Conservation (phyloP, 257 asterid genomes). For the Voacanga thouarsii region DNA sequence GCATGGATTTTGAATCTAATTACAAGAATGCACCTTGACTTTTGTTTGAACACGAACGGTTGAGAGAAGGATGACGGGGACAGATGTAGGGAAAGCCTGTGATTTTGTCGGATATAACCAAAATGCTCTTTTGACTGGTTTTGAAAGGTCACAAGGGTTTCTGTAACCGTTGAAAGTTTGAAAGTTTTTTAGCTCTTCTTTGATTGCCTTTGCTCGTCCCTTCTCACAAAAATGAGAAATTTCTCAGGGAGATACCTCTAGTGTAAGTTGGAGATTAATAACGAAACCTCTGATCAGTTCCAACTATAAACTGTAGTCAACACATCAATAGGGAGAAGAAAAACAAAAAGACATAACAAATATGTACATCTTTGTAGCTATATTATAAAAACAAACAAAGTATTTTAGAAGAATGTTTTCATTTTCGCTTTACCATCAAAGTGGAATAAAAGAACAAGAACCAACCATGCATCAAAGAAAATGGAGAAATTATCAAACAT, state of each 20-base stretch:
- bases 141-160: constrained; percentile 44
- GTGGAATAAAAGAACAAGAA: no score
- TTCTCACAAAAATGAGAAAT: constrained; percentile 21
- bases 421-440: no score
- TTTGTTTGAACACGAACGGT: constrained; percentile 45
- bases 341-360: no score
- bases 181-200: constrained; percentile 34
- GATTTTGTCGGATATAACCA: constrained; percentile 68
- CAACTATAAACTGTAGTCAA: no score
- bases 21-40: constrained; percentile 29
- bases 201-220: constrained; percentile 27
- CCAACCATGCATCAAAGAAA: background rate
- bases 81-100: constrained; percentile 51
- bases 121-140: constrained; percentile 81
- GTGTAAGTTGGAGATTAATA: no score
- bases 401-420: no score
- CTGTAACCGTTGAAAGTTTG: constrained; percentile 55
- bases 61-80: constrained; percentile 37
- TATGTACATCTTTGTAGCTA: no score
- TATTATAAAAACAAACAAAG: no score
- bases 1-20: constrained; percentile 15
- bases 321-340: background rate
- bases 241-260: no score
- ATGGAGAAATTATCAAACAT: no score
- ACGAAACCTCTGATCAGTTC: no score